phyloP scores from a whole-genome alignment of 2,329 filamentous ascomycete species.

The Cordyceps fumosorosea region DNA sequence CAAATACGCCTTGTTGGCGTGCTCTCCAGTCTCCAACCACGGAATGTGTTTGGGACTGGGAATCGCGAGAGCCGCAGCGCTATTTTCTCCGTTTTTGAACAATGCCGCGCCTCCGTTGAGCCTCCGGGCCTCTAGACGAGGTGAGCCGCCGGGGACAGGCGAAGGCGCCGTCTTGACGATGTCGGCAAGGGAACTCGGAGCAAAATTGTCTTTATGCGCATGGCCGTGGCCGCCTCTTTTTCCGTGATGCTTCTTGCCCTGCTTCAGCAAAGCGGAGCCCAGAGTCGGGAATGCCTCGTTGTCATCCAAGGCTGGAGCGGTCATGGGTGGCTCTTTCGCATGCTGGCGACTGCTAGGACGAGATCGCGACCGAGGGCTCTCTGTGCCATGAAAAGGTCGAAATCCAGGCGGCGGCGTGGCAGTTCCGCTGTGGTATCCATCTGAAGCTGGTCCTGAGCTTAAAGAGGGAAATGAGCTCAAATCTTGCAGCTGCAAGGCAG shows the following conservation, averaged over 20 bases:
- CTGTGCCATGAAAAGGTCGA: conserved; percentile 53
- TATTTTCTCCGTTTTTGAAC: conserved; percentile 67
- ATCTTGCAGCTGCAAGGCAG: conserved; percentile 73
- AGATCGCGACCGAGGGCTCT: conserved; percentile 67
- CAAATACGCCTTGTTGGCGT: conserved; percentile 87
- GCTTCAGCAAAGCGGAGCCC: conserved; percentile 67
- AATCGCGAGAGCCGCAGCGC: conserved; percentile 74
- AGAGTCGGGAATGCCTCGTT: conserved; percentile 92
- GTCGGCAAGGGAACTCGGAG: conserved; percentile 78
- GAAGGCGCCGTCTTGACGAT: conserved; percentile 93
- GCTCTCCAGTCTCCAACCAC: conserved; percentile 90
- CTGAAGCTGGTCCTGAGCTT: conserved; percentile 46
- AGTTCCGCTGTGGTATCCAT: conserved; percentile 42
- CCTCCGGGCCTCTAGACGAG: conserved; percentile 54
- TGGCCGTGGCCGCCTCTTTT: conserved; percentile 81
- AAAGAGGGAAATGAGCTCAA: conserved; percentile 80
- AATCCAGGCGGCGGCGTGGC: conserved; percentile 65
- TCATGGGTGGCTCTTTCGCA: conserved; percentile 51
- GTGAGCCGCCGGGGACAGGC: conserved; percentile 54
- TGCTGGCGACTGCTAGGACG: conserved; percentile 75
- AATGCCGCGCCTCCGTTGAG: conserved; percentile 59
- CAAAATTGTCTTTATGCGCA: conserved; percentile 58
- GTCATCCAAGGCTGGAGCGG: conserved; percentile 78
- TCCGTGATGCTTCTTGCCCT: conserved; percentile 85
- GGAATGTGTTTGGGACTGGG: conserved; percentile 85